These are phyloP conservation scores for Samsoniella hepiali DNA, from an alignment of 2,329 filamentous ascomycete genomes.

Conservation along the genomic window DNA sequence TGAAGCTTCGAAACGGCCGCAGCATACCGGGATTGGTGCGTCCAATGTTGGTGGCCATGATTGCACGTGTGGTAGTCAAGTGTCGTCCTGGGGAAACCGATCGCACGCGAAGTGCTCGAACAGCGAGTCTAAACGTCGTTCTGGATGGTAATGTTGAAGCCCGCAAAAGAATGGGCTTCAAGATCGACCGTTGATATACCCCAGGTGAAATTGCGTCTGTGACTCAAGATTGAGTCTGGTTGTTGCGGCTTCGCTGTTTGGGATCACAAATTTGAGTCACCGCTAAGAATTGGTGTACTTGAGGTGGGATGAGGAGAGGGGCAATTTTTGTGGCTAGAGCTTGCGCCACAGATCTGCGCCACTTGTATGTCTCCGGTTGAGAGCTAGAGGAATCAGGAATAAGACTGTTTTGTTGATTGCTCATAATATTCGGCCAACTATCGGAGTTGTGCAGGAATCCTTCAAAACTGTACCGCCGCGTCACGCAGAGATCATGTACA, in stretches of 20 bases:
- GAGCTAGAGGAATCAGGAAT: background rate
- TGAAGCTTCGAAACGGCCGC: background rate
- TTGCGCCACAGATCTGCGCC: constrained; percentile 18
- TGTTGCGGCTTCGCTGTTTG: constrained; percentile 13
- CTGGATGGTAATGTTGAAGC: constrained; percentile 37
- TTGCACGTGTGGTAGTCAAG: constrained; percentile 41
- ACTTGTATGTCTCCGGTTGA: background rate
- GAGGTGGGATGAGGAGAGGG: constrained; percentile 21
- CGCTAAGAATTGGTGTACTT: constrained; percentile 1
- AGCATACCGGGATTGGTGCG: constrained; percentile 45
- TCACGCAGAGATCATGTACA: constrained; percentile 1
- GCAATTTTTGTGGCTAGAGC: constrained; percentile 19
- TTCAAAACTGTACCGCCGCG: background rate
- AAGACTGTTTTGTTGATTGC: background rate
- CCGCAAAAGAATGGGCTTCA: constrained; percentile 34
- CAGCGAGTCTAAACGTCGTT: constrained; percentile 49
- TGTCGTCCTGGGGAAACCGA: constrained; percentile 48
- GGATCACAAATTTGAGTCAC: constrained; percentile 19
- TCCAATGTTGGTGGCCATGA: constrained; percentile 58
- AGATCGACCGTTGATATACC: background rate
- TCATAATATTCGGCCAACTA: background rate
- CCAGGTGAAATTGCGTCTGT: background rate
- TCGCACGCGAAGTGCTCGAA: constrained; percentile 58
- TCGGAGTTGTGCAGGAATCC: background rate
- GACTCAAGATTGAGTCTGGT: constrained; percentile 15